Evolutionary conservation across 2,329 filamentous ascomycete species (phyloP), one percentile per base, ranked within the genome.

Genomic region (Arthrobotrys sinensis): DNA sequence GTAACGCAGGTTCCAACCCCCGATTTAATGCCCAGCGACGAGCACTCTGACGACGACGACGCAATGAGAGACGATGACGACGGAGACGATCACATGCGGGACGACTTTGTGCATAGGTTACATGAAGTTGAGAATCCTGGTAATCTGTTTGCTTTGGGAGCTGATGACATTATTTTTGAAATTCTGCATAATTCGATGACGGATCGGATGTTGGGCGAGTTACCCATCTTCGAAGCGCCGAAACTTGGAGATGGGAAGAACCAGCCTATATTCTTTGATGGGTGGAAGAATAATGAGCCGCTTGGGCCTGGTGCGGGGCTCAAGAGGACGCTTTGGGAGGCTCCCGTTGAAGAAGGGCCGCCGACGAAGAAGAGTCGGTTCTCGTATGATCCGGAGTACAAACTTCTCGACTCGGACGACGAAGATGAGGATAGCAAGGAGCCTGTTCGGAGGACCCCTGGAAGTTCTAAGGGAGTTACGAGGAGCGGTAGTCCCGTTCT

Each of bases 291-390:
- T 14, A 78, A 78, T 53, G 75, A 78, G 36, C 75, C 75, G 3
- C 16, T 72, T 64, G 75, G 67, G 11, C 75, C 67, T 36, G 55
- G 52, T 34, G 52, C 62, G 7, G 75, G 75, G 4, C 46, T 78
- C 12, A 78, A 78, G 46, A 62, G 75, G n/a, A 78, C 75, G 0
- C 53, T 78, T 19, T 78, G 67, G 75, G 75, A 86, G 88, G 80
- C 85, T 89, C 1, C 89, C 89, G 88, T 96, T 16, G 69, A 89
- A 3, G 88, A 89, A 46, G 89, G 89, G 1, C 91, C 92, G 7
- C 90, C 90, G 0, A 87, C 87, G 64, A 97, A 94, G 84, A 90
- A 90, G 71, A 94, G 93, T 81, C 90, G 95, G n/a, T 98, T 91
- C 82, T 88, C 92, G 69, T 96, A 96, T 81, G 87, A 88, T 46